phyloP scores from a whole-genome alignment of 768 basidiomycete genomes.

The Leccinum boreale region DNA sequence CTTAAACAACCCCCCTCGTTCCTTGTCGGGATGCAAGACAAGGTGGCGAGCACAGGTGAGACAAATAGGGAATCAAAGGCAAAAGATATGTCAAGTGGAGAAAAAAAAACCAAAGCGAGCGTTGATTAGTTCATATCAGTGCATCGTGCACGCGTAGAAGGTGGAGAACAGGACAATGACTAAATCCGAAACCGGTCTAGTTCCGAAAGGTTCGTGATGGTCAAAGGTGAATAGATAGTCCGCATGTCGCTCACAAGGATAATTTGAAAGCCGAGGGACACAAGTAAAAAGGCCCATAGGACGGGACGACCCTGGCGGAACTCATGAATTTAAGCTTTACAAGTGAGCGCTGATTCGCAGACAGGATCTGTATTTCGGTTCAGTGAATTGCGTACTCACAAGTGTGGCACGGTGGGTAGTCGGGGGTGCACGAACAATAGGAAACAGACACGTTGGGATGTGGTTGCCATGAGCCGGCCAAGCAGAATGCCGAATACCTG shows the following conservation, averaged over 20 bases:
- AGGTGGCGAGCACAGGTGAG: constrained; percentile 31
- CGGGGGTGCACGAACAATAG: constrained; percentile 25
- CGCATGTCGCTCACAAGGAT: constrained; percentile 14
- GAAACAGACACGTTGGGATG: constrained; percentile 15
- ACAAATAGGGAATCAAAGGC: constrained; percentile 15
- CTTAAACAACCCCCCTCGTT: constrained; percentile 12
- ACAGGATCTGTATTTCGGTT: constrained; percentile 3
- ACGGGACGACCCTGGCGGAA: constrained; percentile 11
- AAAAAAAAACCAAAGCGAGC: not conserved
- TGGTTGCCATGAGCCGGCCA: constrained; percentile 14
- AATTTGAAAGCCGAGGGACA: constrained; percentile 1
- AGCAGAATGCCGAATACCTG: not conserved
- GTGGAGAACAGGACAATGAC: constrained; percentile 28
- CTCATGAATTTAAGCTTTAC: constrained; percentile 17
- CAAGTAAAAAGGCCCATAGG: constrained; percentile 11
- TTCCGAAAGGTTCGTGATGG: constrained; percentile 20
- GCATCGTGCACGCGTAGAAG: constrained; percentile 14
- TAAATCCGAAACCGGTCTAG: constrained; percentile 38
- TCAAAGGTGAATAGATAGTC: constrained; percentile 17
- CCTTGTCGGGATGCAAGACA: constrained; percentile 35
- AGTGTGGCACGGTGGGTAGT: not conserved
- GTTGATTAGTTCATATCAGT: constrained; percentile 18
- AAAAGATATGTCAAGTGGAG: constrained; percentile 17
- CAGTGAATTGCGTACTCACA: constrained; percentile 13
- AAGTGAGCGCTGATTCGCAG: constrained; percentile 2